These are phyloP conservation scores for Talaromyces wortmannii DNA, from an alignment of 495 filamentous ascomycete genomes.

Conservation along the genomic window DNA sequence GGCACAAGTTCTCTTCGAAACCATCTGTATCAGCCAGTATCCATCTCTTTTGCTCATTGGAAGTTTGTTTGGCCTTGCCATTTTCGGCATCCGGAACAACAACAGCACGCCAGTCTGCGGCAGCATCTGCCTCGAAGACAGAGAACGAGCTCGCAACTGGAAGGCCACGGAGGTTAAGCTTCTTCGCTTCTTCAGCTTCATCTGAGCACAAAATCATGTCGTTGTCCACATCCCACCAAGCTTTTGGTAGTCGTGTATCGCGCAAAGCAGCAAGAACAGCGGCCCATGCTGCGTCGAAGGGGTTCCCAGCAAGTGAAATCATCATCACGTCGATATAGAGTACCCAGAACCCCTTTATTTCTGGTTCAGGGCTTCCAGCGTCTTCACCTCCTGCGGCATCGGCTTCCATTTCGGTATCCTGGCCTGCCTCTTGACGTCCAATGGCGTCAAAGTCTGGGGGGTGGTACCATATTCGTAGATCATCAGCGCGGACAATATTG, in stretches of 20 bases:
- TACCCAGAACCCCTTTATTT: conserved; percentile 83
- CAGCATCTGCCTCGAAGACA: conserved; percentile 64
- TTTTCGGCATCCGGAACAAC: conserved; percentile 35
- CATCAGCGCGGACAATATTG: conserved; percentile 50
- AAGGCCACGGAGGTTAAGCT: conserved; percentile 47
- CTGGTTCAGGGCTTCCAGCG: conserved; percentile 17
- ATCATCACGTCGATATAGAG: conserved; percentile 90
- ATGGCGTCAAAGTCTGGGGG: conserved; percentile 33
- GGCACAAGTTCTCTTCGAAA: conserved; percentile 76
- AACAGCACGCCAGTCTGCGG: conserved; percentile 28
- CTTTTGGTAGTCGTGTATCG: conserved; percentile 70
- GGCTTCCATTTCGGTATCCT: conserved; percentile 29
- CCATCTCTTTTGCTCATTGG: conserved; percentile 53
- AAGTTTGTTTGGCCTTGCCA: conserved; percentile 22
- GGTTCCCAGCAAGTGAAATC: conserved; percentile 83
- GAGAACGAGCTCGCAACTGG: conserved; percentile 68
- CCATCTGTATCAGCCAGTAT: conserved; percentile 82
- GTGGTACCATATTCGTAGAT: conserved; percentile 64
- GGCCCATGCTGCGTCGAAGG: conserved; percentile 85
- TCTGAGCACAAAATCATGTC: conserved; percentile 73
- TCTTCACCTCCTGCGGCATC: conserved; percentile 8
- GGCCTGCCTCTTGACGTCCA: conserved; percentile 28
- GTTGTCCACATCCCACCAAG: conserved; percentile 79
- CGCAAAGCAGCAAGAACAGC: conserved; percentile 75
- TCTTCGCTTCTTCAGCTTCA: conserved; percentile 33